Conservation (phyloP, 202 grass and related monocot species). For the Eragrostis tef region DNA sequence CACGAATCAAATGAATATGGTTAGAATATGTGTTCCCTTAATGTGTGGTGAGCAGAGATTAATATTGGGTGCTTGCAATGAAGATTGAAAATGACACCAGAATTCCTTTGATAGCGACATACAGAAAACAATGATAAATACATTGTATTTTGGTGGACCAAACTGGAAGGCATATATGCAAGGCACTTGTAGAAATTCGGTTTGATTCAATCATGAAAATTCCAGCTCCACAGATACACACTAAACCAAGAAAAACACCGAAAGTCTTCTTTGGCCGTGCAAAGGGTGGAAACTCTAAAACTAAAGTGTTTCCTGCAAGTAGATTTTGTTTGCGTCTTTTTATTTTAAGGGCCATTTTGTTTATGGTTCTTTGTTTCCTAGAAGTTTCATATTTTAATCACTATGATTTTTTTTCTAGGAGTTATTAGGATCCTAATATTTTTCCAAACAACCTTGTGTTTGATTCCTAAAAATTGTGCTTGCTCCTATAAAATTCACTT, state of each 20-base stretch:
- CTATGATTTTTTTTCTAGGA: no score
- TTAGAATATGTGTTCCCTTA: neutral
- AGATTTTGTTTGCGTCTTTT: no score
- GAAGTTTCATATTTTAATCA: no score
- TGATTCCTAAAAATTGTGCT: no score
- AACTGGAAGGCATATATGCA: neutral
- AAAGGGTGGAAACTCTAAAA: no score
- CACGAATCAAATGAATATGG: neutral
- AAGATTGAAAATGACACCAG: slow-evolving; percentile 29
- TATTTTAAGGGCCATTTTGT: no score
- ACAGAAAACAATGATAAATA: neutral
- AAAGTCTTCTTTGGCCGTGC: no score
- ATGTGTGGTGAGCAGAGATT: neutral
- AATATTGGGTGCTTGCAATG: neutral
- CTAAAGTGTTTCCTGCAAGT: no score
- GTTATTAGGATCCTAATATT: no score
- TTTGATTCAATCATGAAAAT: neutral
- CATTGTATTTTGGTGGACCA: neutral
- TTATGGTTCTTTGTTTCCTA: no score
- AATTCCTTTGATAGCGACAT: slow-evolving; percentile 33
- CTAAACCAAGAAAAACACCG: neutral
- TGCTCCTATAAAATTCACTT: neutral
- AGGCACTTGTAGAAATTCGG: neutral
- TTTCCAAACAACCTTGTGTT: no score
- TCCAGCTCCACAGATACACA: neutral